Percentiles rank a stretch among this genome's conserved stretches.
Conservation (phyloP, 2,329 filamentous ascomycete genomes). For the Amylocarpus encephaloides region DNA sequence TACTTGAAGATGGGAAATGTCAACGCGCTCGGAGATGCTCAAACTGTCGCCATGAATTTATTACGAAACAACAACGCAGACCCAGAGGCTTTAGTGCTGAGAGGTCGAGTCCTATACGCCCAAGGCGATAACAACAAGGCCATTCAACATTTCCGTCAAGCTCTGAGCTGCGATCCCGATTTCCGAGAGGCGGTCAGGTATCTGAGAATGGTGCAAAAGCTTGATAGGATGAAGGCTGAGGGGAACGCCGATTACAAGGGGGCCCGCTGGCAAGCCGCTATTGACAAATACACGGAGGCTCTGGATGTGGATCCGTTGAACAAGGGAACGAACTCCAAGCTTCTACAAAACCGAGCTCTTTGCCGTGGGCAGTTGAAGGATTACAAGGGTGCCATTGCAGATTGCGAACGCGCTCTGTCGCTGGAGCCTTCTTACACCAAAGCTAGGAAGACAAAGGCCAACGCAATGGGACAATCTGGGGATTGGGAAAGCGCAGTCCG, state of each 20-base stretch:
- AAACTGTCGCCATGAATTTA: conserved; percentile 84
- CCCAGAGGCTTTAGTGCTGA: conserved; percentile 85
- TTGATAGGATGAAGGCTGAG: conserved; percentile 89
- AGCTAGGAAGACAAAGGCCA: conserved; percentile 89
- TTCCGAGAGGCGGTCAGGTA: conserved; percentile 84
- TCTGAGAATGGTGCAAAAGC: conserved; percentile 81
- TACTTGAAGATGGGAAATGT: conserved; percentile 87
- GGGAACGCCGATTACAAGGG: conserved; percentile 88
- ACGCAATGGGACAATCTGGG: conserved; percentile 76
- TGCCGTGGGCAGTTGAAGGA: conserved; percentile 80
- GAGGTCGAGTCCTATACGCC: conserved; percentile 79
- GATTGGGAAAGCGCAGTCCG: conserved; percentile 88
- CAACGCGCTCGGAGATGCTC: conserved; percentile 84
- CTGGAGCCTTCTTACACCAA: conserved; percentile 83
- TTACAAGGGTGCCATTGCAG: conserved; percentile 71
- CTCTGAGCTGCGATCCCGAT: conserved; percentile 84
- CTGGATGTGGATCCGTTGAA: conserved; percentile 81
- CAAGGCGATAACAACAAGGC: conserved; percentile 96
- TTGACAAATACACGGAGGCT: conserved; percentile 78
- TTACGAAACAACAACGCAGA: conserved; percentile 84
- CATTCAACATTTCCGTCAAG: conserved; percentile 84
- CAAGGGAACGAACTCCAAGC: conserved; percentile 89
- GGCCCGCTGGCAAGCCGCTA: conserved; percentile 70
- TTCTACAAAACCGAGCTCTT: conserved; percentile 87
- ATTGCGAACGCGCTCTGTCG: conserved; percentile 77